These are phyloP conservation scores for Gnomoniopsis sp. DNA, from an alignment of 2,329 filamentous ascomycete genomes.

Conservation along the genomic window DNA sequence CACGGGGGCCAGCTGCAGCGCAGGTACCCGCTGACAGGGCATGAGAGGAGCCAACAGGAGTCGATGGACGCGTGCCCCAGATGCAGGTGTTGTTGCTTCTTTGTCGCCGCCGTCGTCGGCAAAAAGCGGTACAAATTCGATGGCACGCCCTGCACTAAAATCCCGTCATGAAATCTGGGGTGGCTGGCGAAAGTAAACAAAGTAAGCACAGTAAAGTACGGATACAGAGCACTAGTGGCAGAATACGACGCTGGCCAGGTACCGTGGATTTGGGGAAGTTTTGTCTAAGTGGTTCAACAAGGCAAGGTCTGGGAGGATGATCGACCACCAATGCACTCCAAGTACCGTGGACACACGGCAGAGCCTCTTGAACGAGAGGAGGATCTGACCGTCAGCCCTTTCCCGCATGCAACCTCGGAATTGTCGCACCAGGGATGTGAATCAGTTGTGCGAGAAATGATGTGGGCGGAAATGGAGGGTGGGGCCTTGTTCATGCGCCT, in stretches of 20 bases:
- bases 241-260: too few species aligned
- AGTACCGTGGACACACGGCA: neutral
- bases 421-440: neutral
- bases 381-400: neutral
- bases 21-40: slow-evolving; percentile 19
- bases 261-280: too few species aligned
- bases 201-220: too few species aligned
- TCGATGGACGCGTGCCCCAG: neutral
- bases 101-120: neutral
- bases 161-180: too few species aligned
- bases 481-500: neutral
- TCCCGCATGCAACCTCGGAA: neutral
- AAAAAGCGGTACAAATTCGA: too few species aligned
- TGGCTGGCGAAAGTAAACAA: neutral
- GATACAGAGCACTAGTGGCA: too few species aligned
- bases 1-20: slow-evolving; percentile 13
- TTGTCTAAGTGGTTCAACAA: too few species aligned
- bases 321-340: neutral
- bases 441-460: neutral
- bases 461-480: neutral
- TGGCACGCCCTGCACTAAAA: too few species aligned
- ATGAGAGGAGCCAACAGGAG: slow-evolving; percentile 8
- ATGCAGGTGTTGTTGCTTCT: neutral
- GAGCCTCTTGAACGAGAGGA: neutral
- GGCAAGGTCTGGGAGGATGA: neutral